A percentile compares a stretch with the other conserved stretches of the same genome.
phyloP scores from a whole-genome alignment of 2,329 filamentous ascomycete species.

The Teratosphaeria destructans region DNA sequence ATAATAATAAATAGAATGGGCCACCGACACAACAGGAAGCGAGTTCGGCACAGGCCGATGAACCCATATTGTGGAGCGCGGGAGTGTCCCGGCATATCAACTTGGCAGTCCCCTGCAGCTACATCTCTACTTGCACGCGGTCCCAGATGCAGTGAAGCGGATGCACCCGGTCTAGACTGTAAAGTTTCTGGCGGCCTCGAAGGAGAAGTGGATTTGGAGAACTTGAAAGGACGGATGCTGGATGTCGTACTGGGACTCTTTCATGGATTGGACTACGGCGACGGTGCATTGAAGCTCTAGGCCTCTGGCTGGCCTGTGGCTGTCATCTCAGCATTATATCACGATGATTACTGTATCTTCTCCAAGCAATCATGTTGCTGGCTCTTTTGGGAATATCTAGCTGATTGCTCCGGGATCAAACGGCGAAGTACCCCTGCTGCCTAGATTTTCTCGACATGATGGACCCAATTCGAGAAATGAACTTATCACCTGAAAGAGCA shows the following conservation, averaged over 20 bases:
- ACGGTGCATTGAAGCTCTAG: background rate
- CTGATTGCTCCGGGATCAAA: too few relatives aligned
- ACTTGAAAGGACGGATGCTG: background rate
- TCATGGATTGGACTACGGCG: background rate
- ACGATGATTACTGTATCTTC: background rate
- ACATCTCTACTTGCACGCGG: background rate
- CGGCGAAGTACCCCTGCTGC: background rate
- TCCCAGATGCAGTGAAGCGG: background rate
- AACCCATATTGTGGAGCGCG: background rate
- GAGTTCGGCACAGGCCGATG: background rate
- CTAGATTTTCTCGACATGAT: background rate
- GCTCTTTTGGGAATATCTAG: too few relatives aligned
- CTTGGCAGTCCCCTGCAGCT: background rate
- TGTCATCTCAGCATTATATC: background rate
- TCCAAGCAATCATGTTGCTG: background rate
- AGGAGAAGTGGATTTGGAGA: background rate
- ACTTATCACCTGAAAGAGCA: background rate
- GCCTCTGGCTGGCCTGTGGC: background rate
- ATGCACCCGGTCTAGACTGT: background rate
- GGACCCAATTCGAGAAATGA: background rate
- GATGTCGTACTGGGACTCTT: slow-evolving; percentile 1
- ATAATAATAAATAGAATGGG: background rate
- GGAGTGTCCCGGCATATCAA: background rate
- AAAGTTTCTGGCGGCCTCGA: background rate
- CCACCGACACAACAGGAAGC: background rate